Base-by-base conservation (phyloP, 495 filamentous ascomycete species). In the Viridothelium virens region DNA sequence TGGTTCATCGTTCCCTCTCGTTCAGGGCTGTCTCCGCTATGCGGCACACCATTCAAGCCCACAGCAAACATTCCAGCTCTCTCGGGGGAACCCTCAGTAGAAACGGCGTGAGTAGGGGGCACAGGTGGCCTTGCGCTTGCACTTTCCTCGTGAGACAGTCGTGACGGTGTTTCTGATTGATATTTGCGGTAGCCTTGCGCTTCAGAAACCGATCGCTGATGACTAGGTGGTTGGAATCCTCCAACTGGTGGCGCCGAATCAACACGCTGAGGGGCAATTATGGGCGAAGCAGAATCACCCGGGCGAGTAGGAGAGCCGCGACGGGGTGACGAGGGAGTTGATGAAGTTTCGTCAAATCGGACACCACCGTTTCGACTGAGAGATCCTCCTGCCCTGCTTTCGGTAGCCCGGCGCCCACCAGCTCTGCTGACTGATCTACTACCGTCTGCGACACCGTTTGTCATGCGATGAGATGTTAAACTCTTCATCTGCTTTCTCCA, bases 401-500 rank as follows among this genome's bases (percentile, higher is more conserved):
- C 64, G 66, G 56, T 77, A 78, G 39, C 77, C 69, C 34, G 70
- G 78, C 81, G 62, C 83, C 81, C 63, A 91, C 89, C 94, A 64
- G 87, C 81, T 62, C 90, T 84, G 67, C 86, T 87, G 62, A 82
- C 83, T 71, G 88, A 76, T 25, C 82, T 71, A 70, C 80, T 79
- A 46, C 74, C 74, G n/a, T 75, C 78, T 73, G 76, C 66, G 84
- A 82, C 69, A 82, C 80, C 37, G 80, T 75, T 34, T 75, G 74
- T 79, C 84, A 95, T 91, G 10, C 92, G 87, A 39, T 84, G 85
- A n/a, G 87, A 82, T 1, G 95, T 97, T 50, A 94, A 79, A 64
- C 96, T 91, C 78, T 97, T 97, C 76, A 99, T 74, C 73, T 89
- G 86, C 71, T 82, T 84, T 65, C 94, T 84, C 95, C 95, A 97